Percentiles rank a stretch among this genome's conserved stretches.
phyloP scores from a whole-genome alignment of 1,139 yeast species.

The Candida sojae region DNA sequence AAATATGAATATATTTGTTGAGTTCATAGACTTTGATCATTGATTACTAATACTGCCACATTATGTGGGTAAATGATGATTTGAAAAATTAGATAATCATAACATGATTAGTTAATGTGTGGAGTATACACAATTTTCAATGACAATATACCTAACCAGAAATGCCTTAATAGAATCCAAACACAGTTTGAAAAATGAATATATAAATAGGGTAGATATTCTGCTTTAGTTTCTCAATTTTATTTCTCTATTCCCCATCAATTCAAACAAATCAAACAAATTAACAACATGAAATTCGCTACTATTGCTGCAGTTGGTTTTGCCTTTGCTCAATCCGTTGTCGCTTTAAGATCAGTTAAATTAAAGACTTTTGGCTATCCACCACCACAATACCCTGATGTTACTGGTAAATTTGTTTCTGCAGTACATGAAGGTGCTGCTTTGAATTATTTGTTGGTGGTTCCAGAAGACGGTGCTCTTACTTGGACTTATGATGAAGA shows the following conservation, averaged over 20 bases:
- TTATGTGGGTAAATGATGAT: too few species aligned
- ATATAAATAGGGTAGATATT: too few species aligned
- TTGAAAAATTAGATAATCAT: too few species aligned
- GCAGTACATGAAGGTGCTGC: conserved; percentile 10
- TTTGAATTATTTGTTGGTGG: conserved; percentile 5
- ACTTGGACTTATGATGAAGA: conserved; percentile 4
- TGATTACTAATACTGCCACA: too few species aligned
- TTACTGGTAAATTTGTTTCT: conserved; percentile 7
- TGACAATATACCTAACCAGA: too few species aligned
- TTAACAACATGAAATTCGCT: conserved; percentile 2
- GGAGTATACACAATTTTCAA: too few species aligned
- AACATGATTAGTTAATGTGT: too few species aligned
- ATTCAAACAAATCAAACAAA: not conserved
- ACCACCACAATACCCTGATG: conserved; percentile 6
- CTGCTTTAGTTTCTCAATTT: too few species aligned
- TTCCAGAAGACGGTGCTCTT: conserved; percentile 2
- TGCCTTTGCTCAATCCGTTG: conserved; percentile 1
- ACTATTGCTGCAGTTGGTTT: conserved; percentile 2
- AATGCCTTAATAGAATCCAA: too few species aligned
- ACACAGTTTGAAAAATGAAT: too few species aligned
- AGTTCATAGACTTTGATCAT: too few species aligned
- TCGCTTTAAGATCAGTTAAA: conserved; percentile 1
- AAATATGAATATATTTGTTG: too few species aligned
- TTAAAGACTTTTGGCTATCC: conserved; percentile 4
- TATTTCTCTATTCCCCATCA: not conserved